Base-by-base conservation (phyloP, 306 rosid genomes). In the Pachyrhizus erosus region DNA sequence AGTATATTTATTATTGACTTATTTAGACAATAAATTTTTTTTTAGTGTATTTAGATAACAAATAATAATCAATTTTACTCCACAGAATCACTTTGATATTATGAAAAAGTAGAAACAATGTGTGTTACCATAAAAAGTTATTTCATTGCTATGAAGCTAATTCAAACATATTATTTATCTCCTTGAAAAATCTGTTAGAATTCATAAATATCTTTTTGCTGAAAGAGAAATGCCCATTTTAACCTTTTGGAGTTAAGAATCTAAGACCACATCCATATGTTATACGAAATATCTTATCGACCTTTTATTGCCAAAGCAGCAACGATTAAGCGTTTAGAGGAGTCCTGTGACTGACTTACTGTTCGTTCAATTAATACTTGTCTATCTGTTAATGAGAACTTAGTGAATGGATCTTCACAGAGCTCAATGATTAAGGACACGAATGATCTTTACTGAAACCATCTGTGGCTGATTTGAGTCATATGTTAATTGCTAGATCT, bases 401-500 rank as follows among this genome's bases (percentile, higher is more conserved):
- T 79, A 69, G 15, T 61, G 11, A 15, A n/a, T 9, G 15, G 10
- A 6, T 65, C 3, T 20, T 40, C 34, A 46, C 2, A 27, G 2
- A 33, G 21, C 67, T 46, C 13, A 29, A 10, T 29, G 73, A 34
- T 54, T 26, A 29, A 9, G 68, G 74, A 54, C 55, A 40, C 4
- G 26, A 34, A 21, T 48, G 9, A 46, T 70, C 37, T 31, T 65
- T 23, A 79, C 21, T 40, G 33, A 69, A 75, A 20, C 58, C 40
- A 5, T 57, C 24, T 29, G 42, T 51, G 37, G 12, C 78, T 18
- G 24, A 20, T 26, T 77, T 45, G 70, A 23, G 27, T 69, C 21
- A 48, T 49, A 49, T 61, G 54, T 64, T 61, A 33, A 37, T 66
- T 82, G 42, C 29, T 70, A 74, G 55, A 60, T 76, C 17, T 70